These are phyloP conservation scores for Gloeostereum incarnatum DNA, from an alignment of 768 basidiomycete genomes.

Conservation along the genomic window DNA sequence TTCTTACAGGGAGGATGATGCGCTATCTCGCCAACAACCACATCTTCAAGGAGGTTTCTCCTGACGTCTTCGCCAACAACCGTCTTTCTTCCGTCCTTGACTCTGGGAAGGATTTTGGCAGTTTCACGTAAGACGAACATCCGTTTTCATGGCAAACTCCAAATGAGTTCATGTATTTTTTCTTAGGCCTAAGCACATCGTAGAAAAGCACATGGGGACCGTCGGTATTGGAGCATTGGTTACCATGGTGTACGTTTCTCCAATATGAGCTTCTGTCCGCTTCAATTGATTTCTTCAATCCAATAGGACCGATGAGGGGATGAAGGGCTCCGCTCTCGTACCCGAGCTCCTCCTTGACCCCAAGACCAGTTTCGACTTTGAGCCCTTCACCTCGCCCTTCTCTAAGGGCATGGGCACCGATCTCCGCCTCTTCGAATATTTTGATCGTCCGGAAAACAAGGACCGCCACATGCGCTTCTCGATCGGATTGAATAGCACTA, in stretches of 20 bases:
- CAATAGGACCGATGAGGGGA: too few species aligned
- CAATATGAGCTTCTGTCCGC: too few species aligned
- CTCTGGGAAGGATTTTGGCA: too few species aligned
- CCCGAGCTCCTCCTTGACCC: background rate
- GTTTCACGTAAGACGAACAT: too few species aligned
- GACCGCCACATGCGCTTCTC: background rate
- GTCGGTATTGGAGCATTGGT: too few species aligned
- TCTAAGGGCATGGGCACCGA: background rate
- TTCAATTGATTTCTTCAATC: too few species aligned
- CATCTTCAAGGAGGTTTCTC: constrained; percentile 17
- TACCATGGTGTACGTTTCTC: too few species aligned
- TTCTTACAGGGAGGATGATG: constrained; percentile 15
- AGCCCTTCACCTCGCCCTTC: background rate
- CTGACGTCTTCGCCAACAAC: constrained; percentile 18
- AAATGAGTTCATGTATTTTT: too few species aligned
- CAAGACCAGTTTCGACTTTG: background rate
- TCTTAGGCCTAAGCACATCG: too few species aligned
- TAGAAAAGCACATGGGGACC: too few species aligned
- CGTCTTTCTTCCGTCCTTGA: constrained; percentile 11
- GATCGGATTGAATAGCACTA: background rate
- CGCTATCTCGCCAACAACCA: constrained; percentile 18
- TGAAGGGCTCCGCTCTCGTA: too few species aligned
- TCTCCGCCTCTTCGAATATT: background rate
- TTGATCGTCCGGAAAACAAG: background rate
- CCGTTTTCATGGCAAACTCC: too few species aligned